phyloP scores from a whole-genome alignment of 2,329 filamentous ascomycete genomes.

The Drechslera avenae region DNA sequence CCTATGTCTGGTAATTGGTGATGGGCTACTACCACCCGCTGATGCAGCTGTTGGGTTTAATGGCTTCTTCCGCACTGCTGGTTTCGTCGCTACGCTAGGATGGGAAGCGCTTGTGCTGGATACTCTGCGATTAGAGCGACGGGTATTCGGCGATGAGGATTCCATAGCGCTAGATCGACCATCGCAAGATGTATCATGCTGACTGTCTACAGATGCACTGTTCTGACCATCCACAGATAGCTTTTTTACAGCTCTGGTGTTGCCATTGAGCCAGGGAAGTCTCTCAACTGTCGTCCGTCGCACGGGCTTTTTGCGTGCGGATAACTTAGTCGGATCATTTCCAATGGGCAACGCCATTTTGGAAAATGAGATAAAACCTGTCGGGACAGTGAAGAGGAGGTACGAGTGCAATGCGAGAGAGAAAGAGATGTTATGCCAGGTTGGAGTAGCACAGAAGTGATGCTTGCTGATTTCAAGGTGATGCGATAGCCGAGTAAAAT shows the following conservation, averaged over 20 bases:
- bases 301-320: slow-evolving; percentile 15
- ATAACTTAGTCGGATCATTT: neutral
- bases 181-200: slow-evolving; percentile 5
- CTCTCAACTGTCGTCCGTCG: slow-evolving; percentile 21
- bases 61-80: slow-evolving; percentile 11
- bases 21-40: slow-evolving; percentile 21
- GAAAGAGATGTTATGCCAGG: neutral
- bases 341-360: slow-evolving; percentile 4
- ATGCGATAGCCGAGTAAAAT: neutral
- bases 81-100: neutral
- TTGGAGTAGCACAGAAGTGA: neutral
- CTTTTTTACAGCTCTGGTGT: slow-evolving; percentile 11
- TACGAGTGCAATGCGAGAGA: neutral
- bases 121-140: slow-evolving; percentile 4
- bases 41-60: slow-evolving; percentile 10
- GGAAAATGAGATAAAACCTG: neutral
- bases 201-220: slow-evolving; percentile 1
- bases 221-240: slow-evolving; percentile 1
- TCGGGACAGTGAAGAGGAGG: too few species aligned
- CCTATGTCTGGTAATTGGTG: slow-evolving; percentile 20
- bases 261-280: slow-evolving; percentile 42
- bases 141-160: slow-evolving; percentile 12
- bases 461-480: neutral
- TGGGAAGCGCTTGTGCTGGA: slow-evolving; percentile 1
- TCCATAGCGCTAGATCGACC: slow-evolving; percentile 6